Percentiles rank a stretch among this genome's conserved stretches.
Evolutionary conservation across 345 rosid species (phyloP).

Genomic region (Gossypium sturtianum): DNA sequence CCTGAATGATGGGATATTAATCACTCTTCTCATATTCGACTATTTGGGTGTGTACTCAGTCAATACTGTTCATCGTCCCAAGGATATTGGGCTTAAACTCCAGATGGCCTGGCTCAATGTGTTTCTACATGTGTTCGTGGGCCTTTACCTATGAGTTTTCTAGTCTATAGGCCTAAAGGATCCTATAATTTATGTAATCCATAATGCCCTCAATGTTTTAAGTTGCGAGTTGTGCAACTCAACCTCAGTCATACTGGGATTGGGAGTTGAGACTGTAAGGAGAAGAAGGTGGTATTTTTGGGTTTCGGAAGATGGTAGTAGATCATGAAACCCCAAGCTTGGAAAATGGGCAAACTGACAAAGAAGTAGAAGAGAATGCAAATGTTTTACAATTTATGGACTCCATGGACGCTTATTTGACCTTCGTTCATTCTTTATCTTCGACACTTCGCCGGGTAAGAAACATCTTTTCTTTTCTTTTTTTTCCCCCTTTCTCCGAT

Average conservation of each 20-base stretch:
- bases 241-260: neutral
- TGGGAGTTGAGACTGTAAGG: neutral
- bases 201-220: neutral
- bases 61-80: neutral
- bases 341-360: constrained; percentile 22
- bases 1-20: too few relatives aligned
- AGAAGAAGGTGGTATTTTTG: neutral
- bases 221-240: neutral
- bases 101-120: neutral
- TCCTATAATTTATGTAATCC: neutral
- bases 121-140: neutral
- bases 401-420: constrained; percentile 63
- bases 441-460: constrained; percentile 73
- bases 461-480: neutral
- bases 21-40: too few relatives aligned
- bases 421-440: constrained; percentile 53
- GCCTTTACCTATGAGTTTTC: neutral
- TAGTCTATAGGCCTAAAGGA: neutral
- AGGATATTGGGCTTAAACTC: neutral
- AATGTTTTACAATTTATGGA: constrained; percentile 60
- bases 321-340: constrained; percentile 1
- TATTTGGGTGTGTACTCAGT: neutral
- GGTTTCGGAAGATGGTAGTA: constrained; percentile 16
- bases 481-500: neutral
- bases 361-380: constrained; percentile 29